Base-by-base conservation (phyloP, 495 filamentous ascomycete genomes). In the Aspergillus biplanus region DNA sequence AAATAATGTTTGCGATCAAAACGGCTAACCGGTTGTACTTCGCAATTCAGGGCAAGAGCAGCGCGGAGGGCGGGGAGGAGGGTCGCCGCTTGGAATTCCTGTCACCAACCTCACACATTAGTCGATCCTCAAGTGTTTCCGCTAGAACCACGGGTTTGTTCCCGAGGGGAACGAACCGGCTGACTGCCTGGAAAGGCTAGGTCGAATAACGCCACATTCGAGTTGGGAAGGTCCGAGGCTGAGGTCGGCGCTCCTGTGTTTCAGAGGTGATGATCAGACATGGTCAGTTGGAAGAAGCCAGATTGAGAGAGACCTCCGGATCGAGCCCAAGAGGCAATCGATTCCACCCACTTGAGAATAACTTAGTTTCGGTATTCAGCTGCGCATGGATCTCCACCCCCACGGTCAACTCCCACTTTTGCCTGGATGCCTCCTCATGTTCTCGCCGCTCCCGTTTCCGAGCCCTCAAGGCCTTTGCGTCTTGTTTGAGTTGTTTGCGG, bases 1-100 rank as follows among this genome's bases (percentile, higher is more conserved):
- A 97, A 97, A 73, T 99, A 99, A 70, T 99, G 95, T 73, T 99
- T 99, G 54, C 95, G 84, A 75, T 99, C 95, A 74, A 96, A 99
- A 35, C 83, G 83, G 69, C 92, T 96, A 52, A 83, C 82, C 2
- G 74, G 81, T 70, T 93, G 87, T 53, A 97, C 85, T 0, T 87
- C 73, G 75, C 95, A 98, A 50, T 87, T 84, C 35, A 99, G 80
- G 3, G 93, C 93, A 13, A 97, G 72, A 2, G 93, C 94, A 35
- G 95, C 93, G 57, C 95, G 88, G 31, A 99, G 72, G 33, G 95
- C 95, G 39, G 95, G 96, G 15, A 99, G 82, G 27, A 98, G 79
- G 0, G 90, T 92, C 58, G 88, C 90, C 49, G 81, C 79, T 78
- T 98, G 94, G 69, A 99, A 94, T 65, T 83, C 77, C 81, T 83